These are phyloP conservation scores for Sphaceloma murrayae DNA, from an alignment of 2,329 filamentous ascomycete genomes.

Conservation along the genomic window DNA sequence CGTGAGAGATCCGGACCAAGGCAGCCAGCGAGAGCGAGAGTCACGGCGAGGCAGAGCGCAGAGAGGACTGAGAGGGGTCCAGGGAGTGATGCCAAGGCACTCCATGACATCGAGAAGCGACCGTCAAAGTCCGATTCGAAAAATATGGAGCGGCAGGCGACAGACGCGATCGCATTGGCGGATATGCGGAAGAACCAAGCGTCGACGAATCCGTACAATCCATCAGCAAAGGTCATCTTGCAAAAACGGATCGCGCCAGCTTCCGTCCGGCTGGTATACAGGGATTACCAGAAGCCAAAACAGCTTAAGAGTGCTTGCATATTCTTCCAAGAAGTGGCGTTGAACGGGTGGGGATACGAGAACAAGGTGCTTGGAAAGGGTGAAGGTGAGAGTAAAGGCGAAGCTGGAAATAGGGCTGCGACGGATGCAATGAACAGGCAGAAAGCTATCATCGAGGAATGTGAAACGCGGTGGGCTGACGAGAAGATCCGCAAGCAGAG, in stretches of 20 bases:
- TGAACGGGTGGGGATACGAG: slow-evolving; percentile 60
- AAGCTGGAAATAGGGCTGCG: slow-evolving; percentile 60
- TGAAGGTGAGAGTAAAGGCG: slow-evolving; percentile 55
- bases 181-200: slow-evolving; percentile 23
- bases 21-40: no score
- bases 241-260: slow-evolving; percentile 29
- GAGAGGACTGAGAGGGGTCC: not conserved
- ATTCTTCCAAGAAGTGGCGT: slow-evolving; percentile 54
- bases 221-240: slow-evolving; percentile 32
- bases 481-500: slow-evolving; percentile 19
- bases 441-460: slow-evolving; percentile 25
- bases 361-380: slow-evolving; percentile 54
- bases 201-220: slow-evolving; percentile 28
- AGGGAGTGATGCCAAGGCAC: no score
- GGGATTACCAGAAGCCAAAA: slow-evolving; percentile 45
- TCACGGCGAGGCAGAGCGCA: not conserved
- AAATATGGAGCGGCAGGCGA: slow-evolving; percentile 8
- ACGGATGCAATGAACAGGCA: slow-evolving; percentile 47
- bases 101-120: no score
- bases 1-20: no score
- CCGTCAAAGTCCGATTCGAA: slow-evolving; percentile 16
- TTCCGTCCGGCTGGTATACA: slow-evolving; percentile 32
- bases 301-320: slow-evolving; percentile 45
- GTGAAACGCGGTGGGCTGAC: slow-evolving; percentile 17
- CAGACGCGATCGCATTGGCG: slow-evolving; percentile 15